Conservation (phyloP, 2,329 filamentous ascomycete genomes). For the Botryotinia calthae region DNA sequence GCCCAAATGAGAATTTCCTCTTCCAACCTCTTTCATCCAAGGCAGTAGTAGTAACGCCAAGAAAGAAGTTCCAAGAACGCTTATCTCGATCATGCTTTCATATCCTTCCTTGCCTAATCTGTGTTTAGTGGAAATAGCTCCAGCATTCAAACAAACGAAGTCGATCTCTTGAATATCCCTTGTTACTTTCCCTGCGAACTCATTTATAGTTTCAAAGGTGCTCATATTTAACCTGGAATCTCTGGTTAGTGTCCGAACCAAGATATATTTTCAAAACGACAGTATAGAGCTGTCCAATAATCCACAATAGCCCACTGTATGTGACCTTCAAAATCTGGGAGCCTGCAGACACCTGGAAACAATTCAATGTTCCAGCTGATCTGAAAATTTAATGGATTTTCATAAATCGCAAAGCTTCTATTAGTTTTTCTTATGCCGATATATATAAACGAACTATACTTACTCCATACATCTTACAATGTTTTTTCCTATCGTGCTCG, state of each 20-base stretch:
- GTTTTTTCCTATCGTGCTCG: slow-evolving; percentile 25
- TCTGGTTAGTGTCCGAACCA: background rate
- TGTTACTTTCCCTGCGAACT: slow-evolving; percentile 31
- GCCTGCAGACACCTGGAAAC: too few relatives aligned
- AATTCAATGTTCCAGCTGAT: background rate
- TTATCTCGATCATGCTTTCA: slow-evolving; percentile 56
- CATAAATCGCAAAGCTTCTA: background rate
- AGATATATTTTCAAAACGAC: too few relatives aligned
- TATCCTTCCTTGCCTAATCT: slow-evolving; percentile 42
- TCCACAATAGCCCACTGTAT: background rate
- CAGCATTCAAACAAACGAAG: slow-evolving; percentile 38
- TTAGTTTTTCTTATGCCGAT: background rate
- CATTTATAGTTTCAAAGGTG: slow-evolving; percentile 29
- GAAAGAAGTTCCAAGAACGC: slow-evolving; percentile 54
- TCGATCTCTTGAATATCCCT: slow-evolving; percentile 33
- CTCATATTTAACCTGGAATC: slow-evolving; percentile 30
- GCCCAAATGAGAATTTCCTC: slow-evolving; percentile 30
- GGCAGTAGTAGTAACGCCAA: slow-evolving; percentile 53
- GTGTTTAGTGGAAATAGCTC: slow-evolving; percentile 28
- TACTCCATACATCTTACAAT: slow-evolving; percentile 26
- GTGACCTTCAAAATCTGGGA: background rate
- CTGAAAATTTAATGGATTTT: background rate
- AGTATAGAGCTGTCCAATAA: background rate
- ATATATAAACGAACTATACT: slow-evolving; percentile 7
- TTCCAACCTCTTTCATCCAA: slow-evolving; percentile 43